Evolutionary conservation across 78 protist genomes (phyloP).

Genomic region (Paratrimastix pyriformis): DNA sequence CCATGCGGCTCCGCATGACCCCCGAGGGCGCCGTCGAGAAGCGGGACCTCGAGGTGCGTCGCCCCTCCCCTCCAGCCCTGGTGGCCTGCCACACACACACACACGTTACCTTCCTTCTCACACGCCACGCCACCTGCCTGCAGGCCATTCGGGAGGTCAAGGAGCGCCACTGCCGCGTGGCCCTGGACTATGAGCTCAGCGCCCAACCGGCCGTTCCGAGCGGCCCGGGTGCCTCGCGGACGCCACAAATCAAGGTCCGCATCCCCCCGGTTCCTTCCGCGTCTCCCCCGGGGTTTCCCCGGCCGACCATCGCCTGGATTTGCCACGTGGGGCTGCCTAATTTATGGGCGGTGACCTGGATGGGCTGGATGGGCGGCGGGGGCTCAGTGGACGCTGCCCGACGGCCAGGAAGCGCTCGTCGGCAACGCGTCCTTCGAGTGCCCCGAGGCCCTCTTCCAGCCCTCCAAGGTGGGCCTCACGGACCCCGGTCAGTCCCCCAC

Average conservation of each 20-base stretch:
- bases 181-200: constrained; percentile 28
- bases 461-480: constrained; percentile 28
- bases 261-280: background rate
- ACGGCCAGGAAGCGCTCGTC: constrained; percentile 24
- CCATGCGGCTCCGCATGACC: background rate
- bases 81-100: no score
- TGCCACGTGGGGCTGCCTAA: no score
- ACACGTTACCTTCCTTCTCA: no score
- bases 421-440: constrained; percentile 29
- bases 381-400: constrained; percentile 21
- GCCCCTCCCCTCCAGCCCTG: background rate
- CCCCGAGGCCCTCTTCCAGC: constrained; percentile 48
- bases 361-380: background rate
- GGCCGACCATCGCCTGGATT: background rate
- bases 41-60: background rate
- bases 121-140: background rate
- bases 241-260: no score
- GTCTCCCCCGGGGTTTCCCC: background rate
- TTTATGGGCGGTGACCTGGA: no score
- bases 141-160: constrained; percentile 22
- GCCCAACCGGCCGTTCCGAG: no score
- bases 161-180: constrained; percentile 27
- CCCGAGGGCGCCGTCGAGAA: no score
- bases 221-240: no score
- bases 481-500: background rate